Percentiles rank a stretch among this genome's conserved stretches.
Evolutionary conservation across 441 rosid genomes (phyloP).

Genomic region (Arabidopsis lyrata): DNA sequence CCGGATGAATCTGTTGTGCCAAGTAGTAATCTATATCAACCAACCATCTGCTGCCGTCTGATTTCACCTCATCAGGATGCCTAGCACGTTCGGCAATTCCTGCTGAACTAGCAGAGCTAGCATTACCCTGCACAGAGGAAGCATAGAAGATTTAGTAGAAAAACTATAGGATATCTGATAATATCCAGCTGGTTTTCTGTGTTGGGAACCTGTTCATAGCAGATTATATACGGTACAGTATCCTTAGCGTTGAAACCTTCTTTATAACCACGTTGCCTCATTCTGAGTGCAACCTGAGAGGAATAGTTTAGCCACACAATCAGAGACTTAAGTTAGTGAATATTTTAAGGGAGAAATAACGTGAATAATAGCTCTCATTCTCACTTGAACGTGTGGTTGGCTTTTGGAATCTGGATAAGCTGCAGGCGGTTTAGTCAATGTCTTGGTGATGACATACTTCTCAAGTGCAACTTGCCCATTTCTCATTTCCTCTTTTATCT

Average conservation of each 20-base stretch:
- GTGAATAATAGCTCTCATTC: slow-evolving; percentile 39
- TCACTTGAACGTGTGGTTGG: slow-evolving; percentile 98
- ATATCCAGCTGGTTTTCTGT: slow-evolving; percentile 22
- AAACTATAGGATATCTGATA: slow-evolving; percentile 24
- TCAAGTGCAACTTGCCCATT: slow-evolving; percentile 88
- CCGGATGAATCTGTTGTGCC: slow-evolving; percentile 99
- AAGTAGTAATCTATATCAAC: slow-evolving; percentile 94
- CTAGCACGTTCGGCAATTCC: slow-evolving; percentile 97
- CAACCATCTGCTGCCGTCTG: slow-evolving; percentile 85
- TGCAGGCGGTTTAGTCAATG: slow-evolving; percentile 93
- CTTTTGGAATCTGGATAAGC: slow-evolving; percentile 96
- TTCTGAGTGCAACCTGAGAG: slow-evolving; percentile 86
- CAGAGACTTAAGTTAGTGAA: slow-evolving; percentile 24
- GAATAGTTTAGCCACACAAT: slow-evolving; percentile 34
- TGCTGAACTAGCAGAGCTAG: slow-evolving; percentile 58
- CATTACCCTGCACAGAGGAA: slow-evolving; percentile 59
- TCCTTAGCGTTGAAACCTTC: slow-evolving; percentile 89
- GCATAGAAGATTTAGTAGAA: slow-evolving; percentile 17
- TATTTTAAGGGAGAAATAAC: neutral
- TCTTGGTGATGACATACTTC: slow-evolving; percentile 91
- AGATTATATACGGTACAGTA: slow-evolving; percentile 91
- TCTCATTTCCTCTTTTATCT: slow-evolving; percentile 95
- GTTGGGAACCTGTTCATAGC: slow-evolving; percentile 84
- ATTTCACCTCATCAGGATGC: slow-evolving; percentile 94
- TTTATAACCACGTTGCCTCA: slow-evolving; percentile 89